Base-by-base conservation (phyloP, 2,329 filamentous ascomycete genomes). In the Daldinia sp. region DNA sequence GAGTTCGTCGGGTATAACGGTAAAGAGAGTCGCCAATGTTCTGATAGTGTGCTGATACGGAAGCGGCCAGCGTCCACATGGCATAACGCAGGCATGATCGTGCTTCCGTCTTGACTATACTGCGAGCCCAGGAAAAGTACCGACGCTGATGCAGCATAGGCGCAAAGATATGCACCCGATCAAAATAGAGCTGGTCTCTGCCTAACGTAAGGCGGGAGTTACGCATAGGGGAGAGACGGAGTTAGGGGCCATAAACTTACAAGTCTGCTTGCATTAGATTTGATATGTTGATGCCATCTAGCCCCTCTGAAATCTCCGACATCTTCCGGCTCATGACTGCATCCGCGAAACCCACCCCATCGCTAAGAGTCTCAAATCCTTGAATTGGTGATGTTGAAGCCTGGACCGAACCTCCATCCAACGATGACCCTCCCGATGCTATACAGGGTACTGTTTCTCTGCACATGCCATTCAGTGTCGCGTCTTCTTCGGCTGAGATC, bases 181-280 rank as follows among this genome's bases (percentile, higher is more conserved):
- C 70, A 51, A 72, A 72, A 44, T 72, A 72, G 4, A 72, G 67
- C 51, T 72, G 70, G 35, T 72, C 68, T 62, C 70, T 72, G 30
- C 4, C n/a, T n/a, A 23, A 9, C 20, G 56, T 70, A 57, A 65
- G 54, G 15, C 6, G 3, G 23, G 5, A 18, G 6, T 6, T 28
- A 28, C 9, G n/a, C 9, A 3, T 37, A 13, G 6, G 51, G 10
- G 37, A 12, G 1, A 42, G 15, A 18, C 3, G 12, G 18, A n/a
- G 26, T 41, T 26, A 44, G 9, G 15, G 30, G 50, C 3, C 30
- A 20, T 30, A 18, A 26, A 66, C 70, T 58, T 67, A 72, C 70
- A 72, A 51, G 30, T 72, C 70, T 59, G 70, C 70, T 37, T 72
- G 70, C 70, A 72, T 72, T 39, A 72, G 37, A 51, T 67, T 72